These are phyloP conservation scores for Priceomyces medius DNA, from an alignment of 805 yeast species.

Conservation along the genomic window DNA sequence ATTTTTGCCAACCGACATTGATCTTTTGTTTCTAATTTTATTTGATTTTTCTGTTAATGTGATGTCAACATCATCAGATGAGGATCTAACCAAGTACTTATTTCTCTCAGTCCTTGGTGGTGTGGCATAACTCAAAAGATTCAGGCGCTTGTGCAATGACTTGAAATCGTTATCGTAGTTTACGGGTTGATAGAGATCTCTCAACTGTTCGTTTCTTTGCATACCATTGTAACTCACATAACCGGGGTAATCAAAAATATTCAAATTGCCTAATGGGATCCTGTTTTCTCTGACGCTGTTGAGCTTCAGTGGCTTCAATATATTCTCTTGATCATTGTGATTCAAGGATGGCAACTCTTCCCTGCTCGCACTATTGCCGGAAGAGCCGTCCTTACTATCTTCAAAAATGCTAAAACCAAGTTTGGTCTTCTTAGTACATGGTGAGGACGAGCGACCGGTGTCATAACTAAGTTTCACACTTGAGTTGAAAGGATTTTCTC, in stretches of 20 bases:
- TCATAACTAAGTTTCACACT: conserved; percentile 1
- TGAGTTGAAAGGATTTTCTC: conserved; percentile 8
- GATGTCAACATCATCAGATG: conserved; percentile 19
- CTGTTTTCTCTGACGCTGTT: conserved; percentile 12
- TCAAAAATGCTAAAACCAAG: conserved; percentile 21
- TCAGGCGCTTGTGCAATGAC: conserved; percentile 28
- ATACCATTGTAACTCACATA: conserved; percentile 14
- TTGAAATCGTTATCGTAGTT: conserved; percentile 27
- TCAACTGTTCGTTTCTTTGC: conserved; percentile 17
- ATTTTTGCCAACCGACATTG: conserved; percentile 41
- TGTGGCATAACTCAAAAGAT: conserved; percentile 34
- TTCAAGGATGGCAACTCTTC: conserved; percentile 12
- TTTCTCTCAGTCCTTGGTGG: conserved; percentile 28
- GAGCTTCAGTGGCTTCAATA: conserved; percentile 31
- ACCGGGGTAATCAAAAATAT: conserved; percentile 32
- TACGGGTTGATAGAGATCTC: conserved; percentile 30
- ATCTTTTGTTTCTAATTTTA: conserved; percentile 26
- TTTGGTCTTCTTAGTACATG: conserved; percentile 15
- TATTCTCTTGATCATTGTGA: conserved; percentile 42
- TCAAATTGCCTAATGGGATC: conserved; percentile 27
- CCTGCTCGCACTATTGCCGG: conserved; percentile 11
- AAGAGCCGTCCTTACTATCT: conserved; percentile 10
- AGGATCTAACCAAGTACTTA: conserved; percentile 18
- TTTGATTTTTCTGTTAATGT: conserved; percentile 20
- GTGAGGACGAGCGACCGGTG: background rate